Evolutionary conservation across 257 asterid species (phyloP).

Genomic region (Oldenlandia corymbosa): DNA sequence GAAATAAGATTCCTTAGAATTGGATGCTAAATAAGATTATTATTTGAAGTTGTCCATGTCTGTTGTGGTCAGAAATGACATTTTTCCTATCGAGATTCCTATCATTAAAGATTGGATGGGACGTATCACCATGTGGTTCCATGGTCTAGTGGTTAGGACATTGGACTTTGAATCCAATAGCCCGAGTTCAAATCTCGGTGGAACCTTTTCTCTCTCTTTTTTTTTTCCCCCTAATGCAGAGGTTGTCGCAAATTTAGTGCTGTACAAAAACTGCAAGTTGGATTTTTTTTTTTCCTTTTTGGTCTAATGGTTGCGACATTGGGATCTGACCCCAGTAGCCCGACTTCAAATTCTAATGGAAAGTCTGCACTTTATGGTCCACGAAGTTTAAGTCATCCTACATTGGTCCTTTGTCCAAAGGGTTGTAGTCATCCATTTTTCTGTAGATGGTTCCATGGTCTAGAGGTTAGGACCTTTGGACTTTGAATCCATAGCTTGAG

Average conservation of each 20-base stretch:
- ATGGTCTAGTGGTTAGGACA: background rate
- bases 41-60: background rate
- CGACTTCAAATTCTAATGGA: too few relatives aligned
- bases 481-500: constrained; percentile 4
- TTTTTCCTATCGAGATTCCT: too few relatives aligned
- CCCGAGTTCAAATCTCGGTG: constrained; percentile 6
- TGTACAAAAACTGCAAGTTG: too few relatives aligned
- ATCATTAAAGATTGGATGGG: too few relatives aligned
- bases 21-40: background rate
- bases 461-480: background rate
- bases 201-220: background rate
- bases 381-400: too few relatives aligned
- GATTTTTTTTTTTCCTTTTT: too few relatives aligned
- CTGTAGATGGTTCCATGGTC: background rate
- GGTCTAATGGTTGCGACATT: too few relatives aligned
- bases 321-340: too few relatives aligned
- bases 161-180: background rate
- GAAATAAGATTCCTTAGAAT: too few relatives aligned
- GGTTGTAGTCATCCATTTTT: background rate
- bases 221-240: background rate
- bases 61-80: too few relatives aligned
- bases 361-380: too few relatives aligned
- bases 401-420: background rate
- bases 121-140: background rate
- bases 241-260: too few relatives aligned